phyloP scores from a whole-genome alignment of 257 asterid species.

The Solanum peruvianum region DNA sequence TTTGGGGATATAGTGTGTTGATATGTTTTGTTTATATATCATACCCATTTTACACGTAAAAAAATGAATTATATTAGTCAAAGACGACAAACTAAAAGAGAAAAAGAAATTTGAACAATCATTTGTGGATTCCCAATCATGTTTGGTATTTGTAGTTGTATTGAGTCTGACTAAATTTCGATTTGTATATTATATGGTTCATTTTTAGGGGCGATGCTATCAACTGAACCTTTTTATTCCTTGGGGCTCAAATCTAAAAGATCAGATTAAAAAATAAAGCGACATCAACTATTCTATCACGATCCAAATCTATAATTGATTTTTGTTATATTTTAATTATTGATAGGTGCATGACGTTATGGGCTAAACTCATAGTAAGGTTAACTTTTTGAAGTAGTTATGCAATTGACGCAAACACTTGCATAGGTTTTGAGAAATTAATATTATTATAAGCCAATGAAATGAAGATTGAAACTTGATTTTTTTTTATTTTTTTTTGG shows the following conservation, averaged over 20 bases:
- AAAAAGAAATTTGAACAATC: not conserved
- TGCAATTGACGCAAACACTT: not conserved
- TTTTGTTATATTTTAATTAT: not conserved
- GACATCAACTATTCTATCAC: accelerated
- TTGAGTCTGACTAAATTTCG: not conserved
- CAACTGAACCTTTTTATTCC: not conserved
- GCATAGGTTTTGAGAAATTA: not conserved
- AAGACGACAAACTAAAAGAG: not conserved
- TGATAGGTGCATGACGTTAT: not conserved
- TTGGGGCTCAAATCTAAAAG: too few relatives aligned
- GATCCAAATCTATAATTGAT: not conserved
- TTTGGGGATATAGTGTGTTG: not conserved
- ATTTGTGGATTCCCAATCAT: not conserved
- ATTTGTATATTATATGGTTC: too few relatives aligned
- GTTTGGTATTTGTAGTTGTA: too few relatives aligned
- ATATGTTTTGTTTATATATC: not conserved
- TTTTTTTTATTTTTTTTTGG: too few relatives aligned
- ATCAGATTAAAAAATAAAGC: too few relatives aligned
- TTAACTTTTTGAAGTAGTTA: not conserved
- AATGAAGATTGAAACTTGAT: not conserved
- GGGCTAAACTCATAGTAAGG: not conserved
- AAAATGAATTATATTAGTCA: not conserved
- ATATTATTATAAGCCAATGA: not conserved
- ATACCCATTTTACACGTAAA: not conserved
- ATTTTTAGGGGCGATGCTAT: too few relatives aligned